These are phyloP conservation scores for Diutina scorzettiae DNA, from an alignment of 1,139 yeast genomes.

Conservation along the genomic window DNA sequence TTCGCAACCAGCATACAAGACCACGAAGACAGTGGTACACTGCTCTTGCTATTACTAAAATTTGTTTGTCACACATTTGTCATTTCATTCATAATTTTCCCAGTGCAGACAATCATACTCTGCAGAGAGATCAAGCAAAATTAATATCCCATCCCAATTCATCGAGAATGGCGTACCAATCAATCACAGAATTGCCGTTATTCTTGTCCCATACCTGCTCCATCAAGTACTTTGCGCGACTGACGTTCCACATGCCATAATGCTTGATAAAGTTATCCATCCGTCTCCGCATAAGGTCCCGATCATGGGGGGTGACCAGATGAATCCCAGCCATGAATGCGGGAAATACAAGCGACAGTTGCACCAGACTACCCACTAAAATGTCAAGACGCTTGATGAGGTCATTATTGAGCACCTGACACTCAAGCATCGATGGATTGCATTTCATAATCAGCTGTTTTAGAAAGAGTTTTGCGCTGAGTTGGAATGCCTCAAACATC, in stretches of 20 bases:
- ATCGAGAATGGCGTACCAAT: conserved; percentile 56
- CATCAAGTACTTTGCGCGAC: conserved; percentile 46
- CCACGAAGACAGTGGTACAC: no score
- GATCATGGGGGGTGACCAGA: conserved; percentile 38
- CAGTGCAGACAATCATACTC: no score
- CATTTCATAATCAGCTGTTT: conserved; percentile 49
- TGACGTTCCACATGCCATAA: conserved; percentile 59
- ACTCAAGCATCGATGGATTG: conserved; percentile 54
- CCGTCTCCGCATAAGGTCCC: conserved; percentile 38
- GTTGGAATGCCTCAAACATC: conserved; percentile 59
- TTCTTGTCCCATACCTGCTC: conserved; percentile 38
- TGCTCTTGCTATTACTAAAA: neutral
- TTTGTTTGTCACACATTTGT: neutral
- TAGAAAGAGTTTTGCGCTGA: conserved; percentile 57
- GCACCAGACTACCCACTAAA: conserved; percentile 54
- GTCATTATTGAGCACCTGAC: conserved; percentile 47
- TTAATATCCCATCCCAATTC: conserved; percentile 68
- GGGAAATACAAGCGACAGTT: conserved; percentile 65
- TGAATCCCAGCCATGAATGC: conserved; percentile 68
- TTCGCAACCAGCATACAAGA: no score
- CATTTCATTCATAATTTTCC: no score
- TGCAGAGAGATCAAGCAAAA: conserved; percentile 52
- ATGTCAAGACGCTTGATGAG: conserved; percentile 47
- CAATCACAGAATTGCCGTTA: conserved; percentile 26
- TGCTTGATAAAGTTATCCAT: conserved; percentile 45